phyloP scores from a whole-genome alignment of 148 eudicot genomes.

The Camellia sinensis region DNA sequence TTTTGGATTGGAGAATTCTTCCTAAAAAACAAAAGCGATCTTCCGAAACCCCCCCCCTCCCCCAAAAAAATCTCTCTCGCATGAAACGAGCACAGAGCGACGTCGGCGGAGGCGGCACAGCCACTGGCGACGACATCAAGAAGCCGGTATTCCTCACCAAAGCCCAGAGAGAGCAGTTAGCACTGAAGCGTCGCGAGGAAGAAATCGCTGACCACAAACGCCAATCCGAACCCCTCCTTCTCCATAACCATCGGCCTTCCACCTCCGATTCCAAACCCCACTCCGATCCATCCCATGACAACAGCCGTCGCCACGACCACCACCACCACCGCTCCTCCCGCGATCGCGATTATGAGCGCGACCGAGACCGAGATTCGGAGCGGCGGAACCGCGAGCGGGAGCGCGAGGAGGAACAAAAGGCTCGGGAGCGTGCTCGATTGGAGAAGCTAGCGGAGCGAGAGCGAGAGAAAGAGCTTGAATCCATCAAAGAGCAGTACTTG shows the following conservation, averaged over 20 bases:
- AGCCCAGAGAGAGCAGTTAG: slow-evolving; percentile 49
- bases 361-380: slow-evolving; percentile 33
- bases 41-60: no score
- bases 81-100: slow-evolving; percentile 16
- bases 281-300: background rate
- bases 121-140: slow-evolving; percentile 5
- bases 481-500: slow-evolving; percentile 77
- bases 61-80: no score
- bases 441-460: slow-evolving; percentile 74
- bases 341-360: slow-evolving; percentile 30
- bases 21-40: no score
- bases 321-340: slow-evolving; percentile 21
- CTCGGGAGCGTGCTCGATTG: slow-evolving; percentile 53
- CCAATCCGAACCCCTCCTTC: slow-evolving; percentile 35
- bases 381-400: slow-evolving; percentile 59
- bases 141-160: slow-evolving; percentile 56
- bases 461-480: slow-evolving; percentile 65
- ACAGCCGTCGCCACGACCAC: slow-evolving; percentile 10
- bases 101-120: slow-evolving; percentile 14
- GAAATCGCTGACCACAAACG: slow-evolving; percentile 35
- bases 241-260: slow-evolving; percentile 23
- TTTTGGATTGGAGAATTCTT: no score
- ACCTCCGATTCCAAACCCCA: slow-evolving; percentile 6
- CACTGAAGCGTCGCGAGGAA: slow-evolving; percentile 43
- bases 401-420: slow-evolving; percentile 66